Evolutionary conservation across 345 rosid genomes (phyloP), one percentile per base, ranked within the genome.

Genomic region (Linum usitatissimum): DNA sequence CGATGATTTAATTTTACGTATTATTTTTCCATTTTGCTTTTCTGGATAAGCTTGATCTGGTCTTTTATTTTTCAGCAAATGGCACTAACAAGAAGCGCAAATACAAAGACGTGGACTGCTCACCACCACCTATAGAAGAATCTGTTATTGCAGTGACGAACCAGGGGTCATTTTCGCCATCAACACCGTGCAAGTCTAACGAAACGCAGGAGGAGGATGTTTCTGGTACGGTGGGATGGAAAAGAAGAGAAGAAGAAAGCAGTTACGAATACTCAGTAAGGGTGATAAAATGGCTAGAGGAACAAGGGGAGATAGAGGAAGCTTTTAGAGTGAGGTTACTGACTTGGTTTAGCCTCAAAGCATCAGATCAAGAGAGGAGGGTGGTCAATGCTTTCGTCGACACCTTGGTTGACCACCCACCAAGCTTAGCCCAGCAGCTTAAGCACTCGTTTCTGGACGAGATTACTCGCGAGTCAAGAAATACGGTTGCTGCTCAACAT

Each of bases 291-390:
- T 78, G 79, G 86, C 65, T 82, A 70, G 85, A 83, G 75, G 73
- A 54, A 6, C 60, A 71, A 68, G 85, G 85, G 62, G 73, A 80
- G 53, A 73, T 84, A 45, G 63, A 68, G 9, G 77, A 71, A 67
- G 74, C 75, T 49, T 81, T 84, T 59, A 75, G 84, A 66, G 85
- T 80, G 13, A 81, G 78, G 70, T 84, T 82, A 53, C 80, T 82
- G n/a, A 80, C 84, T 57, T 81, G 85, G 90, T 84, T 84, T 74
- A 80, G 86, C 70, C 73, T 76, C 64, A 83, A 83, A 74, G 88
- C 83, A 10, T 80, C 79, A 12, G 19, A 49, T 67, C 81, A 81
- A 38, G 82, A 83, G 62, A 77, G 80, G 65, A 81, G 72, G 66
- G 84, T 82, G 59, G 90, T 82, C 28, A 80, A 76, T 20, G 79